Base-by-base conservation (phyloP, 2,329 filamentous ascomycete species). In the Chaetomium strumarium region DNA sequence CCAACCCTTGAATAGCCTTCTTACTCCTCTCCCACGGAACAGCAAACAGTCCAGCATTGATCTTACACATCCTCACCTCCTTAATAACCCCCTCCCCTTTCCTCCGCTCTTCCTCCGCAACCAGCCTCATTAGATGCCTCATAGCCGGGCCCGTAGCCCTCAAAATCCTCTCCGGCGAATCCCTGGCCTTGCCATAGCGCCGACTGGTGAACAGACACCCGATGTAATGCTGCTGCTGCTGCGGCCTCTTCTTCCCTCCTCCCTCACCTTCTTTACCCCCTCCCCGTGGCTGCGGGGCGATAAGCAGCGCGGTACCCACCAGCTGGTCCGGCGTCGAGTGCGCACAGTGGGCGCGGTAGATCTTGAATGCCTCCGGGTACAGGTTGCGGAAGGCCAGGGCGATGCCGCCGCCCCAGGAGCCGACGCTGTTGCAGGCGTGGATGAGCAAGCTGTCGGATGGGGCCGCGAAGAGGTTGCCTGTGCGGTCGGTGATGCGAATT, bases 351-450 rank as follows among this genome's bases (percentile, higher is more conserved):
- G 39, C 43, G 10, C 42, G 52, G 55, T 61, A 61, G 19, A 49
- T 9, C 5, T 20, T 13, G 47, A 49, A 60, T 20, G 53, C 61
- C 14, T 30, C 34, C 7, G 60, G 61, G 46, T 58, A 63, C 2
- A 13, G 49, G 8, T 36, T 19, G n/a, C 31, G 39, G 38, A 63
- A 62, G 33, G 41, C 49, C 0, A 30, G 31, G 10, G 60, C 56
- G 40, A 62, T 57, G 40, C 59, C 59, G 45, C 48, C 55, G 36
- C 53, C 48, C 58, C 57, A 62, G 29, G 45, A 51, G 37, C 59
- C 60, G n/a, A 54, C 10, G 20, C 33, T n/a, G 54, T 61, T 62
- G 54, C 60, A 62, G 24, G 60, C 55, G 55, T 60, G 56, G 51
- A 63, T 62, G 45, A 63, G 49, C 30, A 61, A 40, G 13, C 52